Percentiles rank a stretch among this genome's conserved stretches.
Conservation (phyloP, 2,329 filamentous ascomycete species). For the Endothia cerciana region DNA sequence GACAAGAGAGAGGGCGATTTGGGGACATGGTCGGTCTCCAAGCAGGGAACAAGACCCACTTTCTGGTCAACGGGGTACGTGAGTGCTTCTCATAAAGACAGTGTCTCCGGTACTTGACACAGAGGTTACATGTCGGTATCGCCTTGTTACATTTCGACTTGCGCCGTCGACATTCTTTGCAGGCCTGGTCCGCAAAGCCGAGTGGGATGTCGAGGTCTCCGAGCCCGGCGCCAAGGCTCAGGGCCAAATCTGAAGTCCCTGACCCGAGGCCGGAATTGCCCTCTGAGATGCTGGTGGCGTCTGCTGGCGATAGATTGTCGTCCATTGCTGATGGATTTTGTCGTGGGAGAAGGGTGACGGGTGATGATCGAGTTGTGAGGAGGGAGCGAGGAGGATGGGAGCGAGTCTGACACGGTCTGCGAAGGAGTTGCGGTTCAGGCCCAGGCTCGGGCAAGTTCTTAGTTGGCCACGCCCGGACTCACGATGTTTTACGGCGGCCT, state of each 20-base stretch:
- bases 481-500: conserved; percentile 29
- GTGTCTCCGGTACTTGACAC: conserved; percentile 47
- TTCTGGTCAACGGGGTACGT: conserved; percentile 52
- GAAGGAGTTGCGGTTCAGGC: conserved; percentile 2
- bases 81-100: conserved; percentile 54
- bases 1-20: not conserved
- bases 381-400: not conserved
- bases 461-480: conserved; percentile 28
- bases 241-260: conserved; percentile 15
- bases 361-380: not conserved
- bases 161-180: conserved; percentile 46
- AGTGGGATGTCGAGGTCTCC: conserved; percentile 29
- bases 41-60: conserved; percentile 35
- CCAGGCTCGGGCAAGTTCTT: conserved; percentile 3
- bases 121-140: conserved; percentile 45
- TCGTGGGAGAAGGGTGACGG: not conserved
- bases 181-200: conserved; percentile 40
- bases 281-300: conserved; percentile 26
- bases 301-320: conserved; percentile 24
- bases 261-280: conserved; percentile 19
- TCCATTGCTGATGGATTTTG: conserved; percentile 25
- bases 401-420: conserved; percentile 6
- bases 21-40: not conserved
- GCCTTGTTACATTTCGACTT: conserved; percentile 45
- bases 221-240: conserved; percentile 29